These are phyloP conservation scores for Barnettozyma wickerhamii DNA, from an alignment of 805 yeast genomes.

Conservation along the genomic window DNA sequence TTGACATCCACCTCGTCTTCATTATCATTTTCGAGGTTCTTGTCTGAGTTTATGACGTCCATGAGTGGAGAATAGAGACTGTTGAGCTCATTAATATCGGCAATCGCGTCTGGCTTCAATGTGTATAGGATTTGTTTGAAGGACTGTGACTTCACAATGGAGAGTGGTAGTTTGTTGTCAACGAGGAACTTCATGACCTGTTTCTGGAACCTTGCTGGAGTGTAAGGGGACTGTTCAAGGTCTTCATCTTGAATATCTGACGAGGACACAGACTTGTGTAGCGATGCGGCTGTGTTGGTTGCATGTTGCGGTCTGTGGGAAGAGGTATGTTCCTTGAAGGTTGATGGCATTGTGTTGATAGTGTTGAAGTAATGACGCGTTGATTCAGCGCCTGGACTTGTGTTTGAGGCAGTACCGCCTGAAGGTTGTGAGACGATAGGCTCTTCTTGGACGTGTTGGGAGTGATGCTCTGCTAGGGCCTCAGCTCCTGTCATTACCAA, in stretches of 20 bases:
- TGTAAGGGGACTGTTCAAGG: conserved; percentile 40
- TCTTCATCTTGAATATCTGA: conserved; percentile 10
- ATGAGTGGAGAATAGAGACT: conserved; percentile 39
- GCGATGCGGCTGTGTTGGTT: conserved; percentile 1
- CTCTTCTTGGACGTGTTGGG: neutral
- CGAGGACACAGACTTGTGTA: conserved; percentile 1
- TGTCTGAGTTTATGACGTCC: conserved; percentile 31
- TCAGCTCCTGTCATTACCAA: neutral
- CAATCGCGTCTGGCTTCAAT: conserved; percentile 42
- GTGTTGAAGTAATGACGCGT: conserved; percentile 32
- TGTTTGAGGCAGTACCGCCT: neutral
- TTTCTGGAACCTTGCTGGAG: conserved; percentile 44
- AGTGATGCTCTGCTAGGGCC: neutral
- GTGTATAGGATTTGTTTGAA: conserved; percentile 50
- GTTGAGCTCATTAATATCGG: conserved; percentile 44
- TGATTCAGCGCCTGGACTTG: conserved; percentile 16
- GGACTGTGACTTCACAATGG: conserved; percentile 43
- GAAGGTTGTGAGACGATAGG: conserved; percentile 1
- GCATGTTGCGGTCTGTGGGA: conserved; percentile 1
- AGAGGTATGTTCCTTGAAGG: conserved; percentile 15
- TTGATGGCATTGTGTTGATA: conserved; percentile 12
- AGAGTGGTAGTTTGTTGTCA: conserved; percentile 48
- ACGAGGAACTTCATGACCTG: conserved; percentile 46
- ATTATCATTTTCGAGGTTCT: neutral
- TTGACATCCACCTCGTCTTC: conserved; percentile 1